These are phyloP conservation scores for Penicillium sp. DNA, from an alignment of 2,329 filamentous ascomycete species.

Conservation along the genomic window DNA sequence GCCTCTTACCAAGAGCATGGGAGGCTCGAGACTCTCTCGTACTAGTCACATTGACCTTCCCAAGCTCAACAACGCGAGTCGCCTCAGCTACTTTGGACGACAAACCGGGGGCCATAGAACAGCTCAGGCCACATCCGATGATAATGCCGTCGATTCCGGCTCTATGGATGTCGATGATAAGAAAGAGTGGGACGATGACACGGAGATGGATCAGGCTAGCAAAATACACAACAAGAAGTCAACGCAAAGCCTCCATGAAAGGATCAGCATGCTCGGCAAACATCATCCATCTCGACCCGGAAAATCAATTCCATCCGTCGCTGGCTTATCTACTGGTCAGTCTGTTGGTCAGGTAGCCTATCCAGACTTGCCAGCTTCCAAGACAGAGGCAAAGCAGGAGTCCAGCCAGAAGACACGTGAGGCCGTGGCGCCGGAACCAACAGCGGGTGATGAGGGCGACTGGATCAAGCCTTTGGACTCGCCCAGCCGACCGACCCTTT, in stretches of 20 bases:
- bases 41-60: conserved; percentile 73
- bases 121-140: conserved; percentile 34
- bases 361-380: conserved; percentile 34
- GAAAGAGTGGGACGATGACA: conserved; percentile 48
- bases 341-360: conserved; percentile 36
- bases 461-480: conserved; percentile 58
- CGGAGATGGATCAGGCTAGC: conserved; percentile 54
- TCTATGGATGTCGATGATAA: conserved; percentile 54
- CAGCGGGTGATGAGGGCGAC: conserved; percentile 52
- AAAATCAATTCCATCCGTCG: conserved; percentile 44
- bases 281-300: conserved; percentile 47
- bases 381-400: conserved; percentile 28
- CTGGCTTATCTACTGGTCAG: conserved; percentile 28
- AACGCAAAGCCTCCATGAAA: conserved; percentile 89
- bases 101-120: conserved; percentile 62
- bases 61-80: conserved; percentile 45
- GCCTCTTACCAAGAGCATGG: conserved; percentile 80
- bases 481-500: conserved; percentile 50
- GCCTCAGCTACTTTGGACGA: conserved; percentile 71
- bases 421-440: conserved; percentile 20
- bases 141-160: conserved; percentile 47
- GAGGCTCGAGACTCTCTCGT: conserved; percentile 64
- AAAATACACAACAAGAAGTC: conserved; percentile 78
- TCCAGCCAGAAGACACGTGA: conserved; percentile 21
- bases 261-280: conserved; percentile 73